Percentiles rank a stretch among this genome's conserved stretches.
Evolutionary conservation across 768 basidiomycete species (phyloP).

Genomic region (Gelatoporia subvermispora): DNA sequence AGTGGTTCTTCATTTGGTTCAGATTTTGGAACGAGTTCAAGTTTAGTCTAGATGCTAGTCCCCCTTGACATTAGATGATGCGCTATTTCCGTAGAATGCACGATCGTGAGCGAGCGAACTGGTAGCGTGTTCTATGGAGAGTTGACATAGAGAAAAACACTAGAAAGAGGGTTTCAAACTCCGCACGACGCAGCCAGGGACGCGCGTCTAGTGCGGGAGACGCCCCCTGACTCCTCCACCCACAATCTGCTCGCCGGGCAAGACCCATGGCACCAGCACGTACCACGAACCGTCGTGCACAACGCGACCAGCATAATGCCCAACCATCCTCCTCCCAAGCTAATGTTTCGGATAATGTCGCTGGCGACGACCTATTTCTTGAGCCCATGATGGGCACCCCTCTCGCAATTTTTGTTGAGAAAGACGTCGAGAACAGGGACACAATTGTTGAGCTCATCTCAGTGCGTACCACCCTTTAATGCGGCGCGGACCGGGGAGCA

Average conservation of each 20-base stretch:
- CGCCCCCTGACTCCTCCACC: conserved; percentile 16
- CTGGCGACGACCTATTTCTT: conserved; percentile 57
- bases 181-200: conserved; percentile 7
- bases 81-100: too few species aligned
- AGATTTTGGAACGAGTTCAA: too few species aligned
- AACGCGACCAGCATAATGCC: conserved; percentile 33
- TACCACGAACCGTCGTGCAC: conserved; percentile 48
- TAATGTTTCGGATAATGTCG: conserved; percentile 12
- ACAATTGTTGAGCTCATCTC: conserved; percentile 56
- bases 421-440: conserved; percentile 72
- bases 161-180: conserved; percentile 6
- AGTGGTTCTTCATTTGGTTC: too few species aligned
- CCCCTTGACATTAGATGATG: too few species aligned
- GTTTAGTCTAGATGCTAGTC: too few species aligned
- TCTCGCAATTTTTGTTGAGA: conserved; percentile 72
- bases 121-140: too few species aligned
- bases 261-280: conserved; percentile 85
- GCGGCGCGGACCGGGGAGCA: background rate
- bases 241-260: conserved; percentile 15
- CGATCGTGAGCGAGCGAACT: too few species aligned
- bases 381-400: conserved; percentile 81
- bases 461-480: conserved; percentile 40
- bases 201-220: conserved; percentile 2
- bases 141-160: too few species aligned
- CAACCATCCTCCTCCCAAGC: conserved; percentile 16